phyloP scores from a whole-genome alignment of 2,329 filamentous ascomycete genomes.

The Stagonosporopsis vannaccii region DNA sequence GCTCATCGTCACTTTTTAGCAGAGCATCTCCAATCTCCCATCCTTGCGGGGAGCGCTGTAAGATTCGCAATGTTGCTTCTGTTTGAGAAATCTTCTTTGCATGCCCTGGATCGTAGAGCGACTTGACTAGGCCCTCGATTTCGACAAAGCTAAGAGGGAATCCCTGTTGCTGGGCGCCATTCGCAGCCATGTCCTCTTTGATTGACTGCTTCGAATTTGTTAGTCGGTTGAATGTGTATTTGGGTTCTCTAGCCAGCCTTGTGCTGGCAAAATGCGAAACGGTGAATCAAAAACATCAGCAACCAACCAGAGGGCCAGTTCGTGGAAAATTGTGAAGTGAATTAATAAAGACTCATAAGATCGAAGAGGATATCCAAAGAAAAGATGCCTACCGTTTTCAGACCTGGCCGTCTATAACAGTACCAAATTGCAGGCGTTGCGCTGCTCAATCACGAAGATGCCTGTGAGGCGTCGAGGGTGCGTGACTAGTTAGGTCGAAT shows the following conservation, averaged over 20 bases:
- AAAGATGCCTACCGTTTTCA: neutral
- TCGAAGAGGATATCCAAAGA: neutral
- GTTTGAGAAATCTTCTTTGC: slow-evolving; percentile 59
- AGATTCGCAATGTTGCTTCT: slow-evolving; percentile 77
- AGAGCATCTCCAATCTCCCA: slow-evolving; percentile 87
- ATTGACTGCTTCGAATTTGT: neutral
- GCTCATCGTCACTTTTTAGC: slow-evolving; percentile 71
- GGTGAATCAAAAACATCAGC: neutral
- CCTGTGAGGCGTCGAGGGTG: neutral
- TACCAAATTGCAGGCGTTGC: neutral
- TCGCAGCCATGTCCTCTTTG: slow-evolving; percentile 9
- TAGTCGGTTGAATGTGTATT: neutral
- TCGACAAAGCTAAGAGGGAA: slow-evolving; percentile 44
- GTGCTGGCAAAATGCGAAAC: neutral
- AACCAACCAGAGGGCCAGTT: neutral
- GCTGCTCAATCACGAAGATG: neutral
- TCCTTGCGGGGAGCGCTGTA: slow-evolving; percentile 81
- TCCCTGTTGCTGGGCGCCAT: slow-evolving; percentile 18
- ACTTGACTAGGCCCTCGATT: slow-evolving; percentile 57
- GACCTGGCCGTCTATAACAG: neutral
- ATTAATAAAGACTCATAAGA: neutral
- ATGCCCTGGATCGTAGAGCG: slow-evolving; percentile 58
- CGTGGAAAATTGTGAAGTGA: neutral
- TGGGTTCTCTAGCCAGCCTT: neutral
- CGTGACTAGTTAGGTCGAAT: neutral